A percentile compares a stretch with the other conserved stretches of the same genome.
Evolutionary conservation across 345 rosid genomes (phyloP).

Genomic region (Ceriops zippeliana): DNA sequence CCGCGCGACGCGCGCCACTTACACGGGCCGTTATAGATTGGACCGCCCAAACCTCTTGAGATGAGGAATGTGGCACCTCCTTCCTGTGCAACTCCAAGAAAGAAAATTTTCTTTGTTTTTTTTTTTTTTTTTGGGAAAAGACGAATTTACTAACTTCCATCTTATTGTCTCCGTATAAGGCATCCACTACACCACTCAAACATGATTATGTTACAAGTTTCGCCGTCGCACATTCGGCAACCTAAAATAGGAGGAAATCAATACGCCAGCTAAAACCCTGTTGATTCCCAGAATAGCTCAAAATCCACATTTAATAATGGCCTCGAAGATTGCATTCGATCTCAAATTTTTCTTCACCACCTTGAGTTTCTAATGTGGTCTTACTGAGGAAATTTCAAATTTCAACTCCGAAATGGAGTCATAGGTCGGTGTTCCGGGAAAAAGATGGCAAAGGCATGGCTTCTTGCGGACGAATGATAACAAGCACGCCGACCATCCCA

Average conservation of each 20-base stretch:
- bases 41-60: too few relatives aligned
- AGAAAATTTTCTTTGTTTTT: too few relatives aligned
- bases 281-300: constrained; percentile 5
- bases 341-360: too few relatives aligned
- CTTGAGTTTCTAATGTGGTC: too few relatives aligned
- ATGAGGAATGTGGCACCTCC: too few relatives aligned
- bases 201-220: constrained; percentile 35
- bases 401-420: constrained; percentile 16
- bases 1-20: too few relatives aligned
- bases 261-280: neutral
- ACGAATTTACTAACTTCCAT: neutral
- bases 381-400: too few relatives aligned
- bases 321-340: neutral
- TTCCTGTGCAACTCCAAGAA: too few relatives aligned
- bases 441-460: constrained; percentile 88
- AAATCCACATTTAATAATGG: neutral
- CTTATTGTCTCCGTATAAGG: constrained; percentile 1
- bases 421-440: constrained; percentile 77
- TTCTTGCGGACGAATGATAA: constrained; percentile 88
- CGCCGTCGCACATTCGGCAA: constrained; percentile 18
- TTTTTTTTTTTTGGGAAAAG: too few relatives aligned
- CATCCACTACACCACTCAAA: neutral
- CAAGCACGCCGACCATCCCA: constrained; percentile 85
- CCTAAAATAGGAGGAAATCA: neutral
- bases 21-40: too few relatives aligned